phyloP scores from a whole-genome alignment of 106 monocot genomes.

The Phalaenopsis aphrodite region DNA sequence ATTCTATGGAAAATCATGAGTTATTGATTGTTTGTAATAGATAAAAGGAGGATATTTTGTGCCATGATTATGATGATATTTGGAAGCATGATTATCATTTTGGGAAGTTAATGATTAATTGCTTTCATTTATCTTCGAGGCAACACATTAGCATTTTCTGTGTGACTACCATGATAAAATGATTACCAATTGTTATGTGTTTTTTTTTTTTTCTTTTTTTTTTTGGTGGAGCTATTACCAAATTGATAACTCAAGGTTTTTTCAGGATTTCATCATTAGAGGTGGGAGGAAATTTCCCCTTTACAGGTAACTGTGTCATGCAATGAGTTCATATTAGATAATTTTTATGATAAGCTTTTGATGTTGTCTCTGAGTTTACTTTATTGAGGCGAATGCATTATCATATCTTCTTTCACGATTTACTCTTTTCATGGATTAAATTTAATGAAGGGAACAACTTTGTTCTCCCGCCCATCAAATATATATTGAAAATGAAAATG shows the following conservation, averaged over 20 bases:
- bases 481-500: too few species aligned
- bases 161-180: neutral
- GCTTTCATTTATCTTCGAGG: neutral
- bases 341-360: conserved; percentile 1
- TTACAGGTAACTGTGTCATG: conserved; percentile 49
- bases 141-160: neutral
- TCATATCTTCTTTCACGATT: neutral
- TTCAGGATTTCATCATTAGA: conserved; percentile 90
- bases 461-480: neutral
- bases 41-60: neutral
- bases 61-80: neutral
- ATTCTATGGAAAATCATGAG: neutral
- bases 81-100: neutral
- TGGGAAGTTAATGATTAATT: neutral
- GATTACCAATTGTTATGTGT: neutral
- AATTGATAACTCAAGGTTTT: conserved; percentile 6
- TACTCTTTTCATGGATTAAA: neutral
- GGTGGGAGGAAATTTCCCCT: conserved; percentile 76
- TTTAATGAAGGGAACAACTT: neutral
- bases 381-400: neutral
- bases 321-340: neutral
- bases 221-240: neutral
- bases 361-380: neutral
- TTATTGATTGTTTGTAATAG: neutral
- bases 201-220: neutral